phyloP scores from a whole-genome alignment of 495 filamentous ascomycete genomes.

The Corynascus novoguineensis region DNA sequence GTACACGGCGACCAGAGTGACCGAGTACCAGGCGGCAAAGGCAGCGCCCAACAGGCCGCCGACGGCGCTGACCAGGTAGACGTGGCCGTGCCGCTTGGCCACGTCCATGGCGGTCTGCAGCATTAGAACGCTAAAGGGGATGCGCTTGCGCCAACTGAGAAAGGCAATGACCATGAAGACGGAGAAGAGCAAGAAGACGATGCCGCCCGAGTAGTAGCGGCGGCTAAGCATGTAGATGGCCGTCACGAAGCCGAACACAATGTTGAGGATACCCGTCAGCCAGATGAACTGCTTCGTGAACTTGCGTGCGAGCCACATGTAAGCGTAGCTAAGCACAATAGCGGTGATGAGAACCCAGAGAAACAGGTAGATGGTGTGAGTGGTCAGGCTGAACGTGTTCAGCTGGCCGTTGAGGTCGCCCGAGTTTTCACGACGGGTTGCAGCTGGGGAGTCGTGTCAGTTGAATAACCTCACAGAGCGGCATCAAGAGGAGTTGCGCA shows the following conservation, averaged over 20 bases:
- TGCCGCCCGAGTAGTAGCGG: conserved; percentile 72
- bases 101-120: conserved; percentile 83
- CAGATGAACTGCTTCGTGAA: conserved; percentile 91
- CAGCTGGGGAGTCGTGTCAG: conserved; percentile 22
- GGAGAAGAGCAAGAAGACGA: conserved; percentile 76
- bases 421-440: conserved; percentile 60
- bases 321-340: conserved; percentile 65
- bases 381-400: conserved; percentile 62
- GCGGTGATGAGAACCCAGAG: conserved; percentile 67
- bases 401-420: conserved; percentile 68
- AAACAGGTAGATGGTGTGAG: conserved; percentile 83
- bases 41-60: conserved; percentile 69
- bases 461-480: neutral
- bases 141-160: conserved; percentile 72
- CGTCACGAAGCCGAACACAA: conserved; percentile 58
- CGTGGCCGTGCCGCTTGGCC: conserved; percentile 72
- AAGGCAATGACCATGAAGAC: conserved; percentile 52
- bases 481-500: neutral
- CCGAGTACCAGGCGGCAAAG: conserved; percentile 61
- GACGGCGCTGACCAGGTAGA: conserved; percentile 76
- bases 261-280: conserved; percentile 83
- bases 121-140: conserved; percentile 87
- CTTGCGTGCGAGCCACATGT: conserved; percentile 67
- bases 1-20: conserved; percentile 63
- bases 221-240: conserved; percentile 67